These are phyloP conservation scores for Athelia sp. DNA, from an alignment of 1,284 basidiomycete genomes.

Conservation along the genomic window DNA sequence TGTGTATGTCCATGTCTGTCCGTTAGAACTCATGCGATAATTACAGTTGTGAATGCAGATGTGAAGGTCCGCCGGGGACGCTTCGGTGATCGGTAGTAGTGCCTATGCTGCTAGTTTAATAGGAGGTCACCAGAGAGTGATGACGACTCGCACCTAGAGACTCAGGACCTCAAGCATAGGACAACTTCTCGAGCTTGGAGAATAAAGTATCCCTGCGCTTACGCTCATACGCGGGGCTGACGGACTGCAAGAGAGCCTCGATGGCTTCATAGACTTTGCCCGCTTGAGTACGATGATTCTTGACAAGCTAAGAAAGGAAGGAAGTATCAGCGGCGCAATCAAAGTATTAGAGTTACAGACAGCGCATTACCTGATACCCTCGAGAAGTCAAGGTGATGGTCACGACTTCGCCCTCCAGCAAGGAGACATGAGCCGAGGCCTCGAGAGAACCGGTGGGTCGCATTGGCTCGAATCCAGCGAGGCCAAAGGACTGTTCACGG, in stretches of 20 bases:
- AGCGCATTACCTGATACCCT: slow-evolving; percentile 45
- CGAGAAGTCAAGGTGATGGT: slow-evolving; percentile 42
- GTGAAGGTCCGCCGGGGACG: background rate
- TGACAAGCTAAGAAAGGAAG: background rate
- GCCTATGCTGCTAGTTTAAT: background rate
- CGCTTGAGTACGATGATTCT: slow-evolving; percentile 4
- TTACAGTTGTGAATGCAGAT: background rate
- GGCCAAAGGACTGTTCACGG: slow-evolving; percentile 54
- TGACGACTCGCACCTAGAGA: slow-evolving; percentile 3
- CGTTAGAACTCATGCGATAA: no score
- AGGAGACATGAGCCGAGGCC: slow-evolving; percentile 46
- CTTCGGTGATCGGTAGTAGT: background rate
- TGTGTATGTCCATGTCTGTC: no score
- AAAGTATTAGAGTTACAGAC: slow-evolving; percentile 5
- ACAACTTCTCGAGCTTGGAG: slow-evolving; percentile 41
- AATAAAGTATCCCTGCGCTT: slow-evolving; percentile 43
- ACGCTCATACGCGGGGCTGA: slow-evolving; percentile 45
- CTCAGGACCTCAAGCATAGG: slow-evolving; percentile 15
- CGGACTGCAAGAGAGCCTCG: slow-evolving; percentile 47
- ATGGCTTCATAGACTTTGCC: slow-evolving; percentile 44
- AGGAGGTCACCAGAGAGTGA: background rate
- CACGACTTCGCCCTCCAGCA: slow-evolving; percentile 49
- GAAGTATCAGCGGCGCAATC: slow-evolving; percentile 2
- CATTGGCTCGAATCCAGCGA: slow-evolving; percentile 39
- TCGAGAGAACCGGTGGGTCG: slow-evolving; percentile 32